Evolutionary conservation across 345 rosid species (phyloP), one percentile per base, ranked within the genome.

Genomic region (Lepidium sativum): DNA sequence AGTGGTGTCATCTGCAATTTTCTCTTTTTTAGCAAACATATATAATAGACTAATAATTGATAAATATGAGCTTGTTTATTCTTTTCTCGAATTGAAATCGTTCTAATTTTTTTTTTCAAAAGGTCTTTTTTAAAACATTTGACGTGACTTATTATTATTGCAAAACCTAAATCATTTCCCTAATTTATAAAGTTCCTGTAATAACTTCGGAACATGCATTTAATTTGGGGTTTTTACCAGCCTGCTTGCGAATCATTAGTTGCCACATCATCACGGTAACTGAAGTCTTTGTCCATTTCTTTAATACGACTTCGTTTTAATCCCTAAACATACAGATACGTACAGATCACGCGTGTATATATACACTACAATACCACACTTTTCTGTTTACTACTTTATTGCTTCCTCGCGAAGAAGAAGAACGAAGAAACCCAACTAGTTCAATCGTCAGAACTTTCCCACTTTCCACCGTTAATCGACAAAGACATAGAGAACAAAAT

Each of bases 121-220:
- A n/a, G n/a, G n/a, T n/a, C n/a, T n/a, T n/a, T n/a, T n/a, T n/a
- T n/a, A n/a, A n/a, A n/a, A n/a, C n/a, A n/a, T n/a, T n/a, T n/a
- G n/a, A n/a, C n/a, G n/a, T n/a, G n/a, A n/a, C n/a, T n/a, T n/a
- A n/a, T n/a, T n/a, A n/a, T n/a, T n/a, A n/a, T n/a, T n/a, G n/a
- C n/a, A n/a, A n/a, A n/a, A n/a, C n/a, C n/a, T n/a, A n/a, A n/a
- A n/a, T n/a, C n/a, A n/a, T n/a, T n/a, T n/a, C n/a, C n/a, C n/a
- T n/a, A n/a, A n/a, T n/a, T n/a, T n/a, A n/a, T n/a, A n/a, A 54
- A 10, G 8, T 29, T 41, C 40, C 61, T 12, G n/a, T 32, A 16
- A 41, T 14, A 53, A 6, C 54, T 39, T 8, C 18, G 63, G 63
- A 67, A 67, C 71, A 55, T 67, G 71, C 64, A 56, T n/a, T 35